Evolutionary conservation across 73 alveolate genomes (phyloP).

Genomic region (Tetrahymena malaccensis): DNA sequence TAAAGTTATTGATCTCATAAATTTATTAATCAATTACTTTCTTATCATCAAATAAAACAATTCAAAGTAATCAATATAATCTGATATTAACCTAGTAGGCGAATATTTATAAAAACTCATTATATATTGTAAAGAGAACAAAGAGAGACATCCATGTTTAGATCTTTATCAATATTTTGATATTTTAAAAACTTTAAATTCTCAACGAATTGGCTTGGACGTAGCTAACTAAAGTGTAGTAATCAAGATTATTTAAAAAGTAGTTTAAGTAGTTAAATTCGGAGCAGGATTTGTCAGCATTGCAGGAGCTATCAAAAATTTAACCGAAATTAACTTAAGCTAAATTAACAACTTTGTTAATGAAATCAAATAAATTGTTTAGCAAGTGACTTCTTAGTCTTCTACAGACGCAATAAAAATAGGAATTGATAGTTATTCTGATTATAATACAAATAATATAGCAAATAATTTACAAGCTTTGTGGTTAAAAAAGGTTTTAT

Average conservation of each 20-base stretch:
- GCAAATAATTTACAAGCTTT: not conserved
- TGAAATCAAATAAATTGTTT: too few relatives aligned
- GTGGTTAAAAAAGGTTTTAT: not conserved
- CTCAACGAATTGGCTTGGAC: not conserved
- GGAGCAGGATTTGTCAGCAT: not conserved
- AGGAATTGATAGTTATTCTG: not conserved
- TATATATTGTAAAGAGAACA: not conserved
- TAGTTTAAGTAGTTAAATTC: not conserved
- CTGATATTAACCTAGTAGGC: not conserved
- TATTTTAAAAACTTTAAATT: not conserved
- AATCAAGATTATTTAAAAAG: too few relatives aligned
- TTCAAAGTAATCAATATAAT: not conserved
- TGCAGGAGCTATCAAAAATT: not conserved
- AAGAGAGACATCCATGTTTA: not conserved
- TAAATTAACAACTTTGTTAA: too few relatives aligned
- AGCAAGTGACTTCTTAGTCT: too few relatives aligned
- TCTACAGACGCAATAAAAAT: not conserved
- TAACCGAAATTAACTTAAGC: not conserved
- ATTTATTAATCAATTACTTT: too few relatives aligned
- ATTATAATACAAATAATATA: not conserved
- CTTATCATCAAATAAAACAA: not conserved
- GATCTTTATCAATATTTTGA: not conserved
- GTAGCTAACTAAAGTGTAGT: not conserved
- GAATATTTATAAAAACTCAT: too few relatives aligned
- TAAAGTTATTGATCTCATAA: not conserved